Conservation (phyloP, 192 early-diverging fungal genomes). For the Pilobolus umbonatus region DNA sequence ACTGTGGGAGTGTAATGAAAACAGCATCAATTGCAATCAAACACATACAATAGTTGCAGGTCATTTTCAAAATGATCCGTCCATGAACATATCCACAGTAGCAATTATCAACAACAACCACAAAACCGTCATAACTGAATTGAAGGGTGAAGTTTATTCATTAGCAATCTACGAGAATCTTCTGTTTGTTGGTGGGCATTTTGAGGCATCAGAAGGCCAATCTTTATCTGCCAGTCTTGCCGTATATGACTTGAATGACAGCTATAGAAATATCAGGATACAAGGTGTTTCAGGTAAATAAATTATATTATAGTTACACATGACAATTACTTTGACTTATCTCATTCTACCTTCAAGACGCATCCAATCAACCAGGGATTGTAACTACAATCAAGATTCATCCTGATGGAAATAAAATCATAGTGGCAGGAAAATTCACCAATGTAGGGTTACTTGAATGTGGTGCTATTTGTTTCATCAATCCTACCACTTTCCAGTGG, state of each 20-base stretch:
- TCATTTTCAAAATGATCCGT: neutral
- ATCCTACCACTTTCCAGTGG: constrained; percentile 28
- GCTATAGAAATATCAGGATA: neutral
- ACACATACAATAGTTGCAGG: neutral
- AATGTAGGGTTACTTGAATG: constrained; percentile 40
- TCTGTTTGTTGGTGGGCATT: constrained; percentile 52
- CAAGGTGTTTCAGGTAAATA: constrained; percentile 2
- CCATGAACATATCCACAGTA: neutral
- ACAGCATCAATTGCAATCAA: neutral
- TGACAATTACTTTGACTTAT: no score
- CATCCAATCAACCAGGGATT: neutral
- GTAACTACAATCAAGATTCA: constrained; percentile 19
- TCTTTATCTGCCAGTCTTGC: constrained; percentile 16
- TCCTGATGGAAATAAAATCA: constrained; percentile 28
- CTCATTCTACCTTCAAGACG: no score
- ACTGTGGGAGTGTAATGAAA: neutral
- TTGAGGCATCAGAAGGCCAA: constrained; percentile 9
- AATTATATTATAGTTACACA: neutral
- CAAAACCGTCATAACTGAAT: neutral
- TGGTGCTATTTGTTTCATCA: constrained; percentile 23
- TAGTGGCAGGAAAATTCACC: constrained; percentile 53
- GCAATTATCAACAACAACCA: neutral
- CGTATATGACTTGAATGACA: constrained; percentile 45
- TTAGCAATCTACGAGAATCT: constrained; percentile 43
- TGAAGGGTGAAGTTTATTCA: constrained; percentile 40